These are phyloP conservation scores for Russula lepida DNA, from an alignment of 768 basidiomycete genomes.

Conservation along the genomic window DNA sequence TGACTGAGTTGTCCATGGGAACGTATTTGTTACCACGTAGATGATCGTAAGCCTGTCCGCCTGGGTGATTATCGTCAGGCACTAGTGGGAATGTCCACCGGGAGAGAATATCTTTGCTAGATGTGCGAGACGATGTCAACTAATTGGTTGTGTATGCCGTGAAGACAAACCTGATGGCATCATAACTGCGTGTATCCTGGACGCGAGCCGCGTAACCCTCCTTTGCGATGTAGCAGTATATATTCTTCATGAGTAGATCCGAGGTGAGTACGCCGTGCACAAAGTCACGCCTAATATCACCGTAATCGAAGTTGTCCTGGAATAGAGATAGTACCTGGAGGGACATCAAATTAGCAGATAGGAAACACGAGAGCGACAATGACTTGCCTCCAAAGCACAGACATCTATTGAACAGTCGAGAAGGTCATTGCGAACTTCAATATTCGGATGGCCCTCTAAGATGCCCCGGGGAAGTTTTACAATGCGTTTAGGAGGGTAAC, in stretches of 20 bases:
- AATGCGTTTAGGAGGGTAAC: constrained; percentile 54
- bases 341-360: neutral
- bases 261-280: constrained; percentile 91
- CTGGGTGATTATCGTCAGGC: constrained; percentile 88
- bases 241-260: constrained; percentile 90
- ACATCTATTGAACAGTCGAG: constrained; percentile 87
- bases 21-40: constrained; percentile 85
- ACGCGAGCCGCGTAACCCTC: constrained; percentile 91
- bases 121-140: neutral
- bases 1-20: constrained; percentile 66
- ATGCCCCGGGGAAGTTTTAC: constrained; percentile 73
- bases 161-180: constrained; percentile 62
- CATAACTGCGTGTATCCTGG: constrained; percentile 87
- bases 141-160: neutral
- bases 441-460: constrained; percentile 60
- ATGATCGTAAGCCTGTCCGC: constrained; percentile 76
- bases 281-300: constrained; percentile 85
- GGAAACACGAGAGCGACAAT: neutral
- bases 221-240: constrained; percentile 81
- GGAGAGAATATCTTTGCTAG: constrained; percentile 85
- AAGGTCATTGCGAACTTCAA: constrained; percentile 83
- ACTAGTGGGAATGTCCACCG: constrained; percentile 95
- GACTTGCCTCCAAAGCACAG: constrained; percentile 75
- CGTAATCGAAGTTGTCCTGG: constrained; percentile 98
- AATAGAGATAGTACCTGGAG: constrained; percentile 86